Conservation (phyloP, 805 yeast genomes). For the Nakazawaea ishiwadae region DNA sequence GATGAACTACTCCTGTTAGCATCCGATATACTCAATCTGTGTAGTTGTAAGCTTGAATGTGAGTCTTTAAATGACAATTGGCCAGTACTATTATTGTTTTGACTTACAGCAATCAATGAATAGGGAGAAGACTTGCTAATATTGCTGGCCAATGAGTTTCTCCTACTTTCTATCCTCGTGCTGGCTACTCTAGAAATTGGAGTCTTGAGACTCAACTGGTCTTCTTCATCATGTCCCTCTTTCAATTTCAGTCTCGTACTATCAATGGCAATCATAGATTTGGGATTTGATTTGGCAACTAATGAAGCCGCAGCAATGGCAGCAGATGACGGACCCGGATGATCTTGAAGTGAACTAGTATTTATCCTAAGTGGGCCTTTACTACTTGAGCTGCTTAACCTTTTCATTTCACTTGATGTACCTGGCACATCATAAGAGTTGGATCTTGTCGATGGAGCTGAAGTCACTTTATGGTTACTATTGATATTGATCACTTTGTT, state of each 20-base stretch:
- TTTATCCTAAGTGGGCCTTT: neutral
- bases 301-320: constrained; percentile 31
- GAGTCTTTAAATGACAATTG: constrained; percentile 2
- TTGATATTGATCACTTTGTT: constrained; percentile 10
- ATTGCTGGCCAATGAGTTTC: neutral
- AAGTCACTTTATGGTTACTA: constrained; percentile 4
- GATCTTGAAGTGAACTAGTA: neutral
- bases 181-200: neutral
- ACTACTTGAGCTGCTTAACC: neutral
- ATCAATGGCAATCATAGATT: constrained; percentile 17
- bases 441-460: neutral
- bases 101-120: constrained; percentile 2
- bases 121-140: constrained; percentile 5
- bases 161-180: neutral
- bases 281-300: constrained; percentile 28
- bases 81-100: neutral
- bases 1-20: neutral
- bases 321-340: constrained; percentile 21
- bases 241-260: no score
- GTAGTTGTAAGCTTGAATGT: constrained; percentile 3
- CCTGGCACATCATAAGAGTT: neutral
- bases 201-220: no score
- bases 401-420: neutral
- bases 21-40: neutral
- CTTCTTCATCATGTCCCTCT: no score